phyloP scores from a whole-genome alignment of 2,329 filamentous ascomycete genomes.

The Chrysoporthe austroafricana region DNA sequence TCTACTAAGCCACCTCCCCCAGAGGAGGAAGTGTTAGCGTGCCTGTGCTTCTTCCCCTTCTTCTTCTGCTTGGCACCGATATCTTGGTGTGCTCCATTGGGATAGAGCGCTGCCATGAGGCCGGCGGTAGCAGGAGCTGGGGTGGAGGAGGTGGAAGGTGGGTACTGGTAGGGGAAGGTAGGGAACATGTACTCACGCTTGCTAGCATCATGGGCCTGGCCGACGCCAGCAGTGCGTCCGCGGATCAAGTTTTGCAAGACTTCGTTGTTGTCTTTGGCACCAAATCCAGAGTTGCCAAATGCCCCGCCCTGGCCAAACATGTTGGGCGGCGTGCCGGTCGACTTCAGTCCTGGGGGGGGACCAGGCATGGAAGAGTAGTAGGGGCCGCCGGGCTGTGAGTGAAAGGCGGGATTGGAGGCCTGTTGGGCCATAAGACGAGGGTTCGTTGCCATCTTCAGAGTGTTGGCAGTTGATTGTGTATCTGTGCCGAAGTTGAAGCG shows the following conservation, averaged over 20 bases:
- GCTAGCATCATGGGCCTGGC: slow-evolving; percentile 79
- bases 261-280: slow-evolving; percentile 73
- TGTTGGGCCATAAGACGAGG: slow-evolving; percentile 76
- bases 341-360: slow-evolving; percentile 93
- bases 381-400: slow-evolving; percentile 64
- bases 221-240: slow-evolving; percentile 66
- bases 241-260: slow-evolving; percentile 83
- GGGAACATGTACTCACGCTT: slow-evolving; percentile 99
- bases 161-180: slow-evolving; percentile 87
- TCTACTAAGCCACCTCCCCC: slow-evolving; percentile 98
- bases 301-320: slow-evolving; percentile 91
- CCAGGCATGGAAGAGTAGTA: slow-evolving; percentile 90
- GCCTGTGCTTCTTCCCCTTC: slow-evolving; percentile 99
- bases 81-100: slow-evolving; percentile 86
- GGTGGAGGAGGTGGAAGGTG: slow-evolving; percentile 78
- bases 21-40: slow-evolving; percentile 99
- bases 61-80: slow-evolving; percentile 98
- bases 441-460: slow-evolving; percentile 78
- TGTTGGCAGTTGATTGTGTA: slow-evolving; percentile 61
- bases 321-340: slow-evolving; percentile 88
- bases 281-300: slow-evolving; percentile 76
- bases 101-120: slow-evolving; percentile 90
- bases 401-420: slow-evolving; percentile 82
- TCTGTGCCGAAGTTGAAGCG: slow-evolving; percentile 89
- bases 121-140: slow-evolving; percentile 81